A percentile compares a stretch with the other conserved stretches of the same genome.
Conservation (phyloP, 2,329 filamentous ascomycete genomes). For the Calonectria pauciramosa region DNA sequence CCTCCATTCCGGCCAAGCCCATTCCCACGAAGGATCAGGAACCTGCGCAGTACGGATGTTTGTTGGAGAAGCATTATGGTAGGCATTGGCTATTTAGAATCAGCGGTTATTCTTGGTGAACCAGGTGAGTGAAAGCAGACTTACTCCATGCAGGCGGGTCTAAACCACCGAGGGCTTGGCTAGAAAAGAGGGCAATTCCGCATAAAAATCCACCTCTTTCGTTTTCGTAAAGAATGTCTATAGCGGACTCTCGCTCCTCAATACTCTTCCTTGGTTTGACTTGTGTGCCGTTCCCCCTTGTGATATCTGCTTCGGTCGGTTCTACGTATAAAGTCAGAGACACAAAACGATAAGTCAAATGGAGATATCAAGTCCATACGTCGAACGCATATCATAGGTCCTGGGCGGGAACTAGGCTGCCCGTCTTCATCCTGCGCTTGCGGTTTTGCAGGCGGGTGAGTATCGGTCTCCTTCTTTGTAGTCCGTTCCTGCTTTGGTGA, state of each 20-base stretch:
- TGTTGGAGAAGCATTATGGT: slow-evolving; percentile 71
- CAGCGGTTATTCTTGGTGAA: slow-evolving; percentile 22
- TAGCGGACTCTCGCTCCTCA: slow-evolving; percentile 66
- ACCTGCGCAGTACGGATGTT: slow-evolving; percentile 89
- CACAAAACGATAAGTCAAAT: not conserved
- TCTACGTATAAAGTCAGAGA: slow-evolving; percentile 40
- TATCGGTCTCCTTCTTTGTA: slow-evolving; percentile 29
- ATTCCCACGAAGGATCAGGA: slow-evolving; percentile 95
- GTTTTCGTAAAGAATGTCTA: slow-evolving; percentile 96
- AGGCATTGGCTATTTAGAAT: slow-evolving; percentile 67
- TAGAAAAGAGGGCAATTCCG: slow-evolving; percentile 90
- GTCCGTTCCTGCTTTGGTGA: slow-evolving; percentile 23
- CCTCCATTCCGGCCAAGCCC: slow-evolving; percentile 79
- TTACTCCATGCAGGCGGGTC: slow-evolving; percentile 86
- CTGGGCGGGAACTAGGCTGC: slow-evolving; percentile 37
- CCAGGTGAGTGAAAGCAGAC: slow-evolving; percentile 26
- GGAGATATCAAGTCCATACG: slow-evolving; percentile 31
- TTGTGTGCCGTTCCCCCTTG: slow-evolving; percentile 44
- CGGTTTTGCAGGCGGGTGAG: slow-evolving; percentile 1
- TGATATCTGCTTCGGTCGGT: slow-evolving; percentile 47
- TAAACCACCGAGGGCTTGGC: slow-evolving; percentile 84
- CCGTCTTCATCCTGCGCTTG: slow-evolving; percentile 23
- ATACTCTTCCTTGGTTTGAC: slow-evolving; percentile 52
- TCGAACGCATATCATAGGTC: slow-evolving; percentile 53
- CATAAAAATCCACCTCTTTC: slow-evolving; percentile 92